phyloP scores from a whole-genome alignment of 164 flowering plant species.

The Stephania cephalantha region DNA sequence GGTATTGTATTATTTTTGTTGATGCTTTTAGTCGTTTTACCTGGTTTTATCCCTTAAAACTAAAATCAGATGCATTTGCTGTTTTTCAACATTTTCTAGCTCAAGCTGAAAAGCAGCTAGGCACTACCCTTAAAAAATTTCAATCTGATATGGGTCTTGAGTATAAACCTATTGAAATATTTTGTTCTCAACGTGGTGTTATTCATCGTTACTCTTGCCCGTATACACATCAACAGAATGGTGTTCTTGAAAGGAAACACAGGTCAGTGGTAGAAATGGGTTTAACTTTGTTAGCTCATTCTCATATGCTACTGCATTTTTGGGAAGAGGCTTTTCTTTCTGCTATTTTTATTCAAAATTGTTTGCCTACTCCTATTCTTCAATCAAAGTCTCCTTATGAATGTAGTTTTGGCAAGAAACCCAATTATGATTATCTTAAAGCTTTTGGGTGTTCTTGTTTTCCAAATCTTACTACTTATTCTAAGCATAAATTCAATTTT shows the following conservation, averaged over 20 bases:
- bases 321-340: constrained; percentile 2
- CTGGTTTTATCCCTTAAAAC: too few species aligned
- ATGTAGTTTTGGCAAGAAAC: neutral
- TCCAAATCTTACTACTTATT: neutral
- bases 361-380: neutral
- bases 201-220: neutral
- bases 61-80: too few species aligned
- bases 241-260: neutral
- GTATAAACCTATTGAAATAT: too few species aligned
- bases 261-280: neutral
- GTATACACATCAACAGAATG: neutral
- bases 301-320: neutral
- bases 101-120: too few species aligned
- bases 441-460: constrained; percentile 2
- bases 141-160: too few species aligned
- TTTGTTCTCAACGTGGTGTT: neutral
- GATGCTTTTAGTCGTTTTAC: too few species aligned
- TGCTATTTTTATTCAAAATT: neutral
- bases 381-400: neutral
- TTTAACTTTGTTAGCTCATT: neutral
- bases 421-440: neutral
- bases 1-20: too few species aligned
- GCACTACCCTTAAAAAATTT: too few species aligned
- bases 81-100: too few species aligned
- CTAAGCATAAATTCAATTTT: neutral